Base-by-base conservation (phyloP, 1,284 basidiomycete genomes). In the Boletus sp. region DNA sequence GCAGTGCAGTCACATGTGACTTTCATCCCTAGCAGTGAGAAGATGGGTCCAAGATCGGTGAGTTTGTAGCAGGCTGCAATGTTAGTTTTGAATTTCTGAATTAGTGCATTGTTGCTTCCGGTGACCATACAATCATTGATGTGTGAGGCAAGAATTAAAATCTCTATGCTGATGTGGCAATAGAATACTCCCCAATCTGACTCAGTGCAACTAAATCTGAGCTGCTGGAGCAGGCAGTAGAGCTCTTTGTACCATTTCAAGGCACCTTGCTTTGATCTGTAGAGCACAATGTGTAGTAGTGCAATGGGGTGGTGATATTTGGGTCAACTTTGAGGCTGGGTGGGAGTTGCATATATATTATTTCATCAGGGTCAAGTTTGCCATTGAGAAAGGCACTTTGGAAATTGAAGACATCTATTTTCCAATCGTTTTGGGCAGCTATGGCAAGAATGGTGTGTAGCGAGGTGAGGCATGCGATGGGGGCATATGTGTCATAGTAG, bases 141-240 rank as follows among this genome's bases (percentile, higher is more conserved):
- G 17, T 51, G 50, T 2, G 23, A 51, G 7, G 33, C 50, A 16
- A 51, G 14, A 11, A 51, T 51, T 1, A 51, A 14, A n/a, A n/a
- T n/a, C n/a, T n/a, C n/a, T n/a, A n/a, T n/a, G n/a, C n/a, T n/a
- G n/a, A n/a, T n/a, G n/a, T n/a, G n/a, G n/a, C n/a, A n/a, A 3
- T 48, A 11, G 19, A 55, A 55, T 1, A 55, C 9, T 0, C 33
- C 44, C 54, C 46, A 55, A 21, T 55, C 31, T 0, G 14, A 44
- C 11, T 55, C 25, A 14, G n/a, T 48, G 7, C 21, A 11, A 17
- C 2, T 37, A 8, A 55, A 48, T 3, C 44, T 33, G 0, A 55
- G 14, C 1, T 48, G 19, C 1, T 5, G 13, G 7, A 31, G n/a
- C 1, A 14, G 33, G 5, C 23, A 5, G 6, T 1, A n/a, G 3